Base-by-base conservation (phyloP, 2,329 filamentous ascomycete species). In the Penicillium sp. region DNA sequence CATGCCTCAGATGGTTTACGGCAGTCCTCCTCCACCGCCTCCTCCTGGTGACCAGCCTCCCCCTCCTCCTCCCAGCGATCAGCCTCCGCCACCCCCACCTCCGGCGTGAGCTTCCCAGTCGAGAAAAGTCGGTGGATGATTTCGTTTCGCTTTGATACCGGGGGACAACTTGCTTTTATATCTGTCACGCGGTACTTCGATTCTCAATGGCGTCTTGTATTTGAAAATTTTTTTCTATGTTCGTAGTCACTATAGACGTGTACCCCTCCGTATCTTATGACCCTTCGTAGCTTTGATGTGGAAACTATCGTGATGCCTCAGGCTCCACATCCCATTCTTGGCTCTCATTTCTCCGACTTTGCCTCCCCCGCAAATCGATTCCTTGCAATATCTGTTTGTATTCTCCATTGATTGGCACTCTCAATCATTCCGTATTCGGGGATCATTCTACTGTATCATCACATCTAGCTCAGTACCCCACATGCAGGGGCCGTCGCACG, bases 11-110 rank as follows among this genome's bases (percentile, higher is more conserved):
- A 68, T 71, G 67, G 72, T 66, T 52, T 66, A 70, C 51, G 70
- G 69, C 32, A 65, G 63, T 35, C 71, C 71, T 46, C 70, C 71
- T 0, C 71, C 71, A 12, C 71, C 70, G 8, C 70, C 70, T n/a
- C 70, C 70, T 20, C 39, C 45, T 25, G 38, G 38, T 12, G 23
- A 27, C 38, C 33, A 12, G 7, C 33, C 33, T 37, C 33, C 33
- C 12, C 33, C 33, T 4, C 33, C 46, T 12, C 50, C 50, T 13
- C 58, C 76, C 13, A 78, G 78, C 59, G 79, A 82, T 50, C 75
- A 78, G 53, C 80, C 80, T 55, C 83, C 83, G 20, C 83, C 86
- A 23, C 83, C 82, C 32, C 80, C 80, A 46, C 82, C 82, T 35
- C 67, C 71, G n/a, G 63, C 65, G 44, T 71, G 55, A 63, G 43